Percentiles rank a stretch among this genome's conserved stretches.
These are phyloP conservation scores for Emiliania huxleyi DNA, from an alignment of 78 protist genomes.

Conservation along the genomic window DNA sequence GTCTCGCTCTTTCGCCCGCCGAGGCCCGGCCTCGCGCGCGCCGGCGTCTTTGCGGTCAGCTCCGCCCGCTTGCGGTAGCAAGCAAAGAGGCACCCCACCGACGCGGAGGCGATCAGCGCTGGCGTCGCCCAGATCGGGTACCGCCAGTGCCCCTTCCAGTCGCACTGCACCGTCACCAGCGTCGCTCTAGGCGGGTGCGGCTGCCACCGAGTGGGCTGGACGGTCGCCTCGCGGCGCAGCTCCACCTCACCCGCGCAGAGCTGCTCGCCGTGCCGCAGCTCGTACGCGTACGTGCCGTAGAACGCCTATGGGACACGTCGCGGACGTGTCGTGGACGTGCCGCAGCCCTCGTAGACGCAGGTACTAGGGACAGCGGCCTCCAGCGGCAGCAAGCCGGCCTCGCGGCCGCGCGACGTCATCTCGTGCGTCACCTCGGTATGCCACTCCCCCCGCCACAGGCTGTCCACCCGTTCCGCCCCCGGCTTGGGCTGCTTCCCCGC, in stretches of 20 bases:
- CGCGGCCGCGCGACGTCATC: neutral
- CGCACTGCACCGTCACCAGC: neutral
- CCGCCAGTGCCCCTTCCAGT: neutral
- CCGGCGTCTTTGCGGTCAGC: too few species aligned
- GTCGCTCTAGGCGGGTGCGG: neutral
- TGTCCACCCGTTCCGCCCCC: neutral
- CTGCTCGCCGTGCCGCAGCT: neutral
- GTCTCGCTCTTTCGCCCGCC: too few species aligned
- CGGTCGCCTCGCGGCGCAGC: neutral
- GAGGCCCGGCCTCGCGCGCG: too few species aligned
- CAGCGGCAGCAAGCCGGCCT: too few species aligned
- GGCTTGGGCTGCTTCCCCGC: neutral
- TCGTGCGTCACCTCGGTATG: neutral
- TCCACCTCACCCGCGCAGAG: neutral
- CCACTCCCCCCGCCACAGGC: neutral
- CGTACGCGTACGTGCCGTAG: neutral
- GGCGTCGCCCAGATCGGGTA: neutral
- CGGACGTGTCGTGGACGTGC: too few species aligned
- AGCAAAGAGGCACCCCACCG: neutral
- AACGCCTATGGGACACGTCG: too few species aligned
- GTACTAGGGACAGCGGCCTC: too few species aligned
- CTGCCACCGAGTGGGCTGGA: too few species aligned
- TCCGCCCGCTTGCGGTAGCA: neutral
- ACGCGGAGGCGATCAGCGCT: neutral
- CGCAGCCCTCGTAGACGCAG: too few species aligned